These are phyloP conservation scores for Fraxinus nigra DNA, from an alignment of 305 asterid species.

Conservation along the genomic window DNA sequence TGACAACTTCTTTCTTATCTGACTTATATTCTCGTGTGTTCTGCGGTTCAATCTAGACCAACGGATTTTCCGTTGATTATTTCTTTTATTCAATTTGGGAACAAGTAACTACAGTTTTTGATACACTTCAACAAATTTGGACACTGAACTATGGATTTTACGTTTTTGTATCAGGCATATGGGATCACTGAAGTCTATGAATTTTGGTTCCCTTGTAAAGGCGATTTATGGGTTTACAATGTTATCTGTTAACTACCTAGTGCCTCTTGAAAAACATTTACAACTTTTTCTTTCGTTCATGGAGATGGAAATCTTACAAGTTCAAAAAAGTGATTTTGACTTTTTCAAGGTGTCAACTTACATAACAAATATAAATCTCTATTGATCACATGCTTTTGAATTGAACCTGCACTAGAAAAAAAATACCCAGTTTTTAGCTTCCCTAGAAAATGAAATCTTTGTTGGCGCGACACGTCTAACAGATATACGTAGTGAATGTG, in stretches of 20 bases:
- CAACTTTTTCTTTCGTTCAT: no score
- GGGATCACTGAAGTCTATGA: constrained; percentile 74
- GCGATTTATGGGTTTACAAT: no score
- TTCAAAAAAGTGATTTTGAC: no score
- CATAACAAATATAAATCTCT: background rate
- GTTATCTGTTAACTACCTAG: no score
- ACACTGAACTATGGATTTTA: background rate
- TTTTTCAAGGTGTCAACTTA: no score
- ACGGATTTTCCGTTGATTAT: background rate
- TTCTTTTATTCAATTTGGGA: background rate
- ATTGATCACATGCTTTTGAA: background rate
- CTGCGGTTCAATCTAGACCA: background rate
- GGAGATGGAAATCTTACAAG: no score
- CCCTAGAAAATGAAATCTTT: background rate
- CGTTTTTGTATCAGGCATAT: constrained; percentile 66
- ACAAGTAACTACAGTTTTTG: background rate
- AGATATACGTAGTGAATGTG: background rate
- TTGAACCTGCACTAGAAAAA: background rate
- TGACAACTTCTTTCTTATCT: background rate
- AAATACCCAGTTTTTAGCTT: background rate
- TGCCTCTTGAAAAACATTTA: no score
- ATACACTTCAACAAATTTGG: background rate
- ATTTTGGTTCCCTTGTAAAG: constrained; percentile 54
- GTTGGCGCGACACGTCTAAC: background rate
- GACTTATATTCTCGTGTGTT: background rate